Evolutionary conservation across 1,139 yeast genomes (phyloP), one percentile per base, ranked within the genome.

Genomic region (Kodamaea suecica): DNA sequence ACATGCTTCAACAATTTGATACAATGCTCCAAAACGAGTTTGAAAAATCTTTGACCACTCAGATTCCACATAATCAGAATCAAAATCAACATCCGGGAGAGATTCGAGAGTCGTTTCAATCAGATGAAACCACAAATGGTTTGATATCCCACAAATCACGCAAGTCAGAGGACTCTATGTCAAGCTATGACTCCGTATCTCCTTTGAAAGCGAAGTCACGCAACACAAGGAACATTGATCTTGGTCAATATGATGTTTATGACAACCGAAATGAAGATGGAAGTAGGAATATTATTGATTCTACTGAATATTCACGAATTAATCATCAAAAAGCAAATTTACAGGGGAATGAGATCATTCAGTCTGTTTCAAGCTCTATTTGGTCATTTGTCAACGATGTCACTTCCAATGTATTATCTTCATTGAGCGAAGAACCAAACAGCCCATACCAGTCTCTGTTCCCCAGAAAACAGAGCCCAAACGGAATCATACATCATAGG

Each of bases 1-100:
- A 68, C 28, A 64, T 81, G 38, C 67, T 83, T 29, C 85, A 80
- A 46, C 87, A 80, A 42, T 73, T 83, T 49, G 92, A 83, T 53
- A 75, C 74, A 33, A 66, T 81, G 59, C 61, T 83, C 19, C 86
- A 78, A 50, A 73, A 68, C 38, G 90, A 82, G 51, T 67, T 83
- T 43, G 90, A 82, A 47, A 75, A 53, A 58, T 78, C 62, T 20
- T 62, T 63, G 53, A 55, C 42, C 12, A 6, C 28, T 12, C 10
- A 5, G 17, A 25, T 12, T 13, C 15, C 5, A 5, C 11, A 11
- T 14, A 8, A 8, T 25, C 8, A 8, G 9, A 11, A 8, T 13
- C 15, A 12, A n/a, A 9, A 15, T 12, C 11, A 4, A 5, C 11
- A 14, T 12, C n/a, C 26, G 5, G n/a, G n/a, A 5, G 6, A 7